These are phyloP conservation scores for Phaseolus coccineus DNA, from an alignment of 331 rosid species.

Conservation along the genomic window DNA sequence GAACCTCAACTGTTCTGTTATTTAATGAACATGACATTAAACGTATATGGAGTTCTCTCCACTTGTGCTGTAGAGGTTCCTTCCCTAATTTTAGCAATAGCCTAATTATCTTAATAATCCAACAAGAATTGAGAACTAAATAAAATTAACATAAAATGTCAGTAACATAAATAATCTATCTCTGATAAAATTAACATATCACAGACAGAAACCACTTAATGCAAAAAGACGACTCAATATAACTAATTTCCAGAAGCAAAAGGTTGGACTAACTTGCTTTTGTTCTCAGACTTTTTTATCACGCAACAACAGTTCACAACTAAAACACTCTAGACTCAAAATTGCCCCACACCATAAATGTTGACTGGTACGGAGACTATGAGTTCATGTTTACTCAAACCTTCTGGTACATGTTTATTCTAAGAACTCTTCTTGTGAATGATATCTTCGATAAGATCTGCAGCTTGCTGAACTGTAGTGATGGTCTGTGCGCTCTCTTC, in stretches of 20 bases:
- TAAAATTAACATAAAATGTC: neutral
- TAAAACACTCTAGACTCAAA: constrained; percentile 35
- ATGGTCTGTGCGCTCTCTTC: constrained; percentile 68
- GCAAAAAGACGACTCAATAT: neutral
- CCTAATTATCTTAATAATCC: neutral
- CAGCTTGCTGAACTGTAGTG: constrained; percentile 65
- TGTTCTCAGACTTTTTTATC: constrained; percentile 22
- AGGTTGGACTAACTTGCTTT: constrained; percentile 4
- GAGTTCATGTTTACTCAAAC: constrained; percentile 21
- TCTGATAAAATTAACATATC: neutral
- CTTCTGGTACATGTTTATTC: constrained; percentile 24
- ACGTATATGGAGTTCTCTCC: neutral
- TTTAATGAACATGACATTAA: neutral
- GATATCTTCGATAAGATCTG: constrained; percentile 63
- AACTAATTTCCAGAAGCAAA: neutral
- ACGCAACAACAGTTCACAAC: constrained; percentile 30
- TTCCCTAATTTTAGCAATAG: neutral
- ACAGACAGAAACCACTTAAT: neutral
- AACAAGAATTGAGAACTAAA: constrained; percentile 1
- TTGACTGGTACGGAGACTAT: constrained; percentile 3
- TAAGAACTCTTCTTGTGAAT: constrained; percentile 48
- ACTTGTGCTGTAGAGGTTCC: neutral
- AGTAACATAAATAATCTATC: neutral
- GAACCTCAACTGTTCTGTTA: neutral
- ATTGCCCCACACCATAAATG: constrained; percentile 19